Evolutionary conservation across 495 filamentous ascomycete genomes (phyloP), one percentile per base, ranked within the genome.

Genomic region (Glarea lozoyensis): DNA sequence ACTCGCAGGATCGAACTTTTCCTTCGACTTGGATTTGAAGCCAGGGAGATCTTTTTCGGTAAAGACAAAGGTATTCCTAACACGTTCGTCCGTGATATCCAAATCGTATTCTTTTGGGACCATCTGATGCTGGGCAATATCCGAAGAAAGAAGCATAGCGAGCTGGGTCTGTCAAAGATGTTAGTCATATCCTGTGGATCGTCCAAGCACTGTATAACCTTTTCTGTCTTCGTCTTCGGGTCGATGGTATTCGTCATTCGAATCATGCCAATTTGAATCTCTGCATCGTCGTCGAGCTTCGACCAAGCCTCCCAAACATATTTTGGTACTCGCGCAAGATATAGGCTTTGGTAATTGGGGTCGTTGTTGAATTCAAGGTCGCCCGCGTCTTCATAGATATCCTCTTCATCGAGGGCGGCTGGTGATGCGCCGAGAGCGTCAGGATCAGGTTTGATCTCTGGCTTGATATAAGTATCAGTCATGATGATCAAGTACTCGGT

Each of bases 41-140:
- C 84, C 86, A 1, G 88, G 82, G 17, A 93, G 71, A 57, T 97
- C 84, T 59, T 92, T 88, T 61, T 97, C 89, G 12, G 82, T 84
- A 55, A 97, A 97, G 30, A 96, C 63, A 56, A 78, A 94, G 6
- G 85, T 90, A 56, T 96, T 98, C 56, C 75, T 63, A 37, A 79
- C 61, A 49, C 75, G 57, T 53, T 66, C 50, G 53, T 75, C 81
- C 43, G 69, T 79, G 45, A 83, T 55, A 11, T 86, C 74, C 39
- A 97, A 65, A 35, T 79, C 69, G 62, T 94, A 97, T 57, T 93
- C 86, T 53, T 85, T 86, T 2, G 88, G 86, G 13, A 94, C 65
- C 2, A 75, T 62, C 40, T 75, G 64, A 52, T 86, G 81, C 37
- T 77, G 66, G 1, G 73, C 64, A 12, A 77, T 55, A 22, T 76